Evolutionary conservation across 2,329 filamentous ascomycete genomes (phyloP).

Genomic region (Aphanocladium album): DNA sequence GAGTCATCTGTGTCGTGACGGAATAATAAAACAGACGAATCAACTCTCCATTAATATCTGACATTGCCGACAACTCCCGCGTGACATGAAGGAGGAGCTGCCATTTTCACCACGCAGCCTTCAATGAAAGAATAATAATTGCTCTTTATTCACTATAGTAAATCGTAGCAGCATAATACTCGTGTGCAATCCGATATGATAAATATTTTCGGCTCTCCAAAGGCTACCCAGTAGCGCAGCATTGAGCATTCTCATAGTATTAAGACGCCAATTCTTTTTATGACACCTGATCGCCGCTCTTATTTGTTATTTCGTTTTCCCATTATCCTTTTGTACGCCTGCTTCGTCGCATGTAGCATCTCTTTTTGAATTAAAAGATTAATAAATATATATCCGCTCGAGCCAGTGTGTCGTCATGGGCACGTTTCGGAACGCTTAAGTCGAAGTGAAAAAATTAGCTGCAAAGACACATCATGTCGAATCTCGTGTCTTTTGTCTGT

Average conservation of each 20-base stretch:
- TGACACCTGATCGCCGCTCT: not conserved
- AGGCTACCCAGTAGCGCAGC: not conserved
- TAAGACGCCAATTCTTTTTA: not conserved
- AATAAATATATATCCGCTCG: not conserved
- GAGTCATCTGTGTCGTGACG: conserved; percentile 9
- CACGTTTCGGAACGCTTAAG: not conserved
- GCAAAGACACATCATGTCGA: not conserved
- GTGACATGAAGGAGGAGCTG: too few species aligned
- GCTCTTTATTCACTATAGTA: not conserved
- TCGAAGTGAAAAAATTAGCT: not conserved
- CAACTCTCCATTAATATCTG: not conserved
- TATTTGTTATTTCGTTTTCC: not conserved
- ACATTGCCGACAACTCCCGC: too few species aligned
- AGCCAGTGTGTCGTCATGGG: not conserved
- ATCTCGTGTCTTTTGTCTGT: not conserved
- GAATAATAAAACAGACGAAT: conserved; percentile 4
- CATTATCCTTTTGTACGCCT: not conserved
- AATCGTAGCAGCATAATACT: not conserved
- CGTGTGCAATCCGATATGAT: not conserved
- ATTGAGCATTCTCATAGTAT: not conserved
- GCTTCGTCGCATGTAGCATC: not conserved
- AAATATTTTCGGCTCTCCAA: not conserved
- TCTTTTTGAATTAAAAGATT: not conserved
- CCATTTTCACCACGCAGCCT: not conserved
- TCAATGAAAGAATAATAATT: not conserved